Percentiles rank a stretch among this genome's conserved stretches.
These are phyloP conservation scores for Coriaria nepalensis DNA, from an alignment of 306 rosid genomes.

Conservation along the genomic window DNA sequence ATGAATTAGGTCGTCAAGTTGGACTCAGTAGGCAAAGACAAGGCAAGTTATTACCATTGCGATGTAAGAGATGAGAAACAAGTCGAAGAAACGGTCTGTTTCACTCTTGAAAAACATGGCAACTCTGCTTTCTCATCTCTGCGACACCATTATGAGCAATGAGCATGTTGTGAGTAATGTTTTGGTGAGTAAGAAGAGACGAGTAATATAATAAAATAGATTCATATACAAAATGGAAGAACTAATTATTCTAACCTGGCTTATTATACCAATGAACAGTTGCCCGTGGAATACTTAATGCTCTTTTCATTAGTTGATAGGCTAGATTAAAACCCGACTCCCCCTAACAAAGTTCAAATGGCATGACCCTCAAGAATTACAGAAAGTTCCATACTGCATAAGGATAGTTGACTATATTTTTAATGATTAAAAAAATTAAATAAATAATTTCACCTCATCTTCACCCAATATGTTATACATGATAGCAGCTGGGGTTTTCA, in stretches of 20 bases:
- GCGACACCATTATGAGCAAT: too few relatives aligned
- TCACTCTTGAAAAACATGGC: slow-evolving; percentile 49
- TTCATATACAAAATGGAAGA: too few relatives aligned
- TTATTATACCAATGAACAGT: slow-evolving; percentile 92
- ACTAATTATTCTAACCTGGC: too few relatives aligned
- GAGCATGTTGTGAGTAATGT: too few relatives aligned
- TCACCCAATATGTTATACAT: slow-evolving; percentile 87
- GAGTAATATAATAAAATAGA: too few relatives aligned
- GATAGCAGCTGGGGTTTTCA: slow-evolving; percentile 76
- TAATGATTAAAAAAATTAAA: too few relatives aligned
- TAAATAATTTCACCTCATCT: slow-evolving; percentile 63
- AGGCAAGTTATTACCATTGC: slow-evolving; percentile 51
- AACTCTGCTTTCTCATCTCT: too few relatives aligned
- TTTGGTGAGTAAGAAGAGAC: too few relatives aligned
- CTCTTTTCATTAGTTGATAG: slow-evolving; percentile 51
- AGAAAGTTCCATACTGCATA: slow-evolving; percentile 1
- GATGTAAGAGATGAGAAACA: slow-evolving; percentile 72
- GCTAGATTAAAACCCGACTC: slow-evolving; percentile 64
- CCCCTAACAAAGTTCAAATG: slow-evolving; percentile 56
- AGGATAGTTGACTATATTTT: too few relatives aligned
- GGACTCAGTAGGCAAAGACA: slow-evolving; percentile 39
- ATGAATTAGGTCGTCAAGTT: slow-evolving; percentile 45
- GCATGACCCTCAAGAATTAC: slow-evolving; percentile 1
- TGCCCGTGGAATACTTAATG: slow-evolving; percentile 52
- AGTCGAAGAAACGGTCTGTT: slow-evolving; percentile 42